Conservation (phyloP, 2,329 filamentous ascomycete species). For the Tolypocladium amazonense region DNA sequence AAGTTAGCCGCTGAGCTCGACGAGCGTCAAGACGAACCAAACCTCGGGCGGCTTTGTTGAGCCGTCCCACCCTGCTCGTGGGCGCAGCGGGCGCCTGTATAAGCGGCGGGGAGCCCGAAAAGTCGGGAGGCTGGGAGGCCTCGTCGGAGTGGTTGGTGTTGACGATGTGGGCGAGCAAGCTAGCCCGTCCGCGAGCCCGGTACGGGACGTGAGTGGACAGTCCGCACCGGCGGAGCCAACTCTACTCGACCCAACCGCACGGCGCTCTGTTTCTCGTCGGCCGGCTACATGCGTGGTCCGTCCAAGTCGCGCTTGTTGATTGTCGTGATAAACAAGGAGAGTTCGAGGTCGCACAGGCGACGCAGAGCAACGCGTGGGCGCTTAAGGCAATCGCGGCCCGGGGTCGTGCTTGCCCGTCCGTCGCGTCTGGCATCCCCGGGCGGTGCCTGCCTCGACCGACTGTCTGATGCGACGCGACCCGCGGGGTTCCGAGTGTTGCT, state of each 20-base stretch:
- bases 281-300: no score
- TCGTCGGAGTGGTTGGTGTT: background rate
- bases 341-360: background rate
- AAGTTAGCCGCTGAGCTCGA: background rate
- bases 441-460: background rate
- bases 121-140: background rate
- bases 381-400: background rate
- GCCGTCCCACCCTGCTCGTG: background rate
- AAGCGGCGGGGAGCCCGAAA: background rate
- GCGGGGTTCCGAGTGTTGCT: background rate
- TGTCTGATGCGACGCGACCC: background rate
- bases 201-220: background rate
- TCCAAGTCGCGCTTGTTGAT: no score
- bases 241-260: no score
- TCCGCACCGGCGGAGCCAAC: background rate
- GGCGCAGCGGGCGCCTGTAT: background rate
- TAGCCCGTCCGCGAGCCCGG: no score
- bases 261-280: no score
- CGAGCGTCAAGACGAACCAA: no score
- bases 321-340: background rate
- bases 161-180: background rate
- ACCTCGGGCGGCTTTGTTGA: no score
- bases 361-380: background rate
- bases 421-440: background rate
- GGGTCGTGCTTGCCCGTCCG: background rate